Percentiles rank a stretch among this genome's conserved stretches.
phyloP scores from a whole-genome alignment of 352 stramenopile species.

The Globisporangium cederbergense region DNA sequence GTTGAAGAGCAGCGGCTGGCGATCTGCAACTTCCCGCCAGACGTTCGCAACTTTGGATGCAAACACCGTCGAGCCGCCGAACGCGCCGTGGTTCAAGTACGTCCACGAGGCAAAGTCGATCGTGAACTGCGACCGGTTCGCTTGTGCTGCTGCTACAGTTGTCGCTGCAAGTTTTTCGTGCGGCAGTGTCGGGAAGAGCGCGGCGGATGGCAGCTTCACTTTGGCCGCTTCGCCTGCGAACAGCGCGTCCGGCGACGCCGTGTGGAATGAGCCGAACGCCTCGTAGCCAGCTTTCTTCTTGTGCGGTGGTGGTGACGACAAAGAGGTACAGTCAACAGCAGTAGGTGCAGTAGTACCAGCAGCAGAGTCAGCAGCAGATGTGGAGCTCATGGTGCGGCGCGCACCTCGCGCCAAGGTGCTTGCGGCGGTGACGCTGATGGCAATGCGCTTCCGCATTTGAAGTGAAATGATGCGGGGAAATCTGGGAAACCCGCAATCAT shows the following conservation, averaged over 20 bases:
- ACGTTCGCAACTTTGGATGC: slow-evolving; percentile 57
- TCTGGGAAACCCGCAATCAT: background rate
- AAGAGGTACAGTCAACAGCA: too few relatives aligned
- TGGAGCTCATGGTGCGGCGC: slow-evolving; percentile 1
- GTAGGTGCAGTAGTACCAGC: background rate
- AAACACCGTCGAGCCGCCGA: slow-evolving; percentile 75
- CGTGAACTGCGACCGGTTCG: slow-evolving; percentile 45
- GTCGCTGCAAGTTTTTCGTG: background rate
- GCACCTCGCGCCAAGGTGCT: background rate
- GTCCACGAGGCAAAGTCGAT: slow-evolving; percentile 72
- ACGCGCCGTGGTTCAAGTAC: slow-evolving; percentile 95
- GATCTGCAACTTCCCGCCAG: slow-evolving; percentile 83
- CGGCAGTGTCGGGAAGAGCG: slow-evolving; percentile 19
- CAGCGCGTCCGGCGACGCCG: slow-evolving; percentile 46
- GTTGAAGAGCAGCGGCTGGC: slow-evolving; percentile 90
- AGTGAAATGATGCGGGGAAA: background rate
- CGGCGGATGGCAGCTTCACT: slow-evolving; percentile 6
- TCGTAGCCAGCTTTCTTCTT: slow-evolving; percentile 41
- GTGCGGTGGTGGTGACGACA: background rate
- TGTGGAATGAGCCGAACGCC: slow-evolving; percentile 79
- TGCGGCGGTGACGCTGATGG: background rate
- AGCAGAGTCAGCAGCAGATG: background rate
- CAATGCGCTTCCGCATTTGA: background rate
- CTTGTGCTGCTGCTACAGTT: background rate
- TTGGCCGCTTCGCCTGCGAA: slow-evolving; percentile 29